Percentiles rank a stretch among this genome's conserved stretches.
These are phyloP conservation scores for Irpex sp. DNA, from an alignment of 1,284 basidiomycete genomes.

Conservation along the genomic window DNA sequence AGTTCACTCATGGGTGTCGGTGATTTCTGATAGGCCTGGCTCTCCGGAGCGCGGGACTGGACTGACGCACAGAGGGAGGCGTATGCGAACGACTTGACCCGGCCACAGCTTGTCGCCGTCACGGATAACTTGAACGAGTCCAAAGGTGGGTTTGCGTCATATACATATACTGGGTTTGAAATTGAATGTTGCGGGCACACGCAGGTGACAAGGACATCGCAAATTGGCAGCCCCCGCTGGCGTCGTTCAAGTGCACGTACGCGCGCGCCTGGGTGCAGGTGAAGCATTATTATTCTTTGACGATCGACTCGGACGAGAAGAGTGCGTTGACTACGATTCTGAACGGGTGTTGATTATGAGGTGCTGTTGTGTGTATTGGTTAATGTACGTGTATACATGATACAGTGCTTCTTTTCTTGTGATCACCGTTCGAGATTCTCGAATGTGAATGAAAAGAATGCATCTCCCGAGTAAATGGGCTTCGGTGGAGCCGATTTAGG, in stretches of 20 bases:
- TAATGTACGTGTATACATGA: not conserved
- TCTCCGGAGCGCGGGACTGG: conserved; percentile 50
- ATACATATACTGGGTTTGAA: not conserved
- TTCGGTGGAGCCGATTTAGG: no score
- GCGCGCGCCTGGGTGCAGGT: conserved; percentile 46
- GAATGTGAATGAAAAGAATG: not conserved
- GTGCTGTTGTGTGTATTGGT: not conserved
- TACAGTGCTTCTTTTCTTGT: no score
- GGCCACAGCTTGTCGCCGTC: conserved; percentile 49
- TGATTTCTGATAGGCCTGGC: conserved; percentile 39
- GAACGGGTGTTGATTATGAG: conserved; percentile 18
- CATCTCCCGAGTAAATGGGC: not conserved
- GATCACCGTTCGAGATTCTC: not conserved
- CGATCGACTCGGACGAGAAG: conserved; percentile 38
- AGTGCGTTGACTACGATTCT: conserved; percentile 25
- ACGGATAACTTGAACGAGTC: conserved; percentile 39
- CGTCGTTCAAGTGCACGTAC: conserved; percentile 42
- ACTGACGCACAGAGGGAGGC: conserved; percentile 42
- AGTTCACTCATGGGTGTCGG: not conserved
- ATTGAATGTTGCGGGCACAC: not conserved
- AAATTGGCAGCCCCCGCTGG: conserved; percentile 42
- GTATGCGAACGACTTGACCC: conserved; percentile 49
- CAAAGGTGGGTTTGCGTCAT: conserved; percentile 28
- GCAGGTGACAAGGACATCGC: conserved; percentile 39
- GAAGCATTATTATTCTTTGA: conserved; percentile 45